These are phyloP conservation scores for Globisporangium cylindrosporum DNA, from an alignment of 352 stramenopile genomes.

Conservation along the genomic window DNA sequence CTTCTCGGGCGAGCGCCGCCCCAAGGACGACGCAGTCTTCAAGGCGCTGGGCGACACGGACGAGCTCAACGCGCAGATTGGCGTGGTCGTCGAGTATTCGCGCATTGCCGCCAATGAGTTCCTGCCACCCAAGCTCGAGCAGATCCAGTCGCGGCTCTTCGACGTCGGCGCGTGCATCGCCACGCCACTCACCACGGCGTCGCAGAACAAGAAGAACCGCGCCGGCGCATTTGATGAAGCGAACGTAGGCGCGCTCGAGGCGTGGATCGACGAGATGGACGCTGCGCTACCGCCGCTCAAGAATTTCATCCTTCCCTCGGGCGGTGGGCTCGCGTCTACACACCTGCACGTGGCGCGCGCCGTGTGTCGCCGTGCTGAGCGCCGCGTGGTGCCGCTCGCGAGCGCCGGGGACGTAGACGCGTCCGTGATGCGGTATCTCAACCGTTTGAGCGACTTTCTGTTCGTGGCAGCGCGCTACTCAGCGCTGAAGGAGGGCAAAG, in stretches of 20 bases:
- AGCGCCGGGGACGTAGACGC: conserved; percentile 65
- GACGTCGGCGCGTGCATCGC: conserved; percentile 88
- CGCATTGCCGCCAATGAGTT: conserved; percentile 34
- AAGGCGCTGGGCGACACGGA: conserved; percentile 89
- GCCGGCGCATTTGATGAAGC: conserved; percentile 53
- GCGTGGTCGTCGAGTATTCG: conserved; percentile 57
- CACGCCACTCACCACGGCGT: conserved; percentile 69
- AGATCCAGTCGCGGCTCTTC: conserved; percentile 90
- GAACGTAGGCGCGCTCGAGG: conserved; percentile 67
- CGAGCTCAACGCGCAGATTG: conserved; percentile 86
- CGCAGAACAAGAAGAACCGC: conserved; percentile 63
- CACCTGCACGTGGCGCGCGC: conserved; percentile 85
- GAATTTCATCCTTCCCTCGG: conserved; percentile 86
- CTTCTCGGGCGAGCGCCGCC: conserved; percentile 86
- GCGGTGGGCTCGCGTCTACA: conserved; percentile 70
- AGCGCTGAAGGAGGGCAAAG: conserved; percentile 56
- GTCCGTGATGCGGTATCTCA: conserved; percentile 80
- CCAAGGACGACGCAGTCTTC: conserved; percentile 88
- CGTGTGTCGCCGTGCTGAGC: conserved; percentile 85
- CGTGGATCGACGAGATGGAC: conserved; percentile 91
- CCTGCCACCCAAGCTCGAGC: conserved; percentile 62
- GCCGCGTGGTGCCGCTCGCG: conserved; percentile 78
- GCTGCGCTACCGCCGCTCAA: conserved; percentile 70
- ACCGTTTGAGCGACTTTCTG: conserved; percentile 85
- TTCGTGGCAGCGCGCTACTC: conserved; percentile 79